Evolutionary conservation across 2,329 filamentous ascomycete genomes (phyloP).

Genomic region (Fusarium begoniae): DNA sequence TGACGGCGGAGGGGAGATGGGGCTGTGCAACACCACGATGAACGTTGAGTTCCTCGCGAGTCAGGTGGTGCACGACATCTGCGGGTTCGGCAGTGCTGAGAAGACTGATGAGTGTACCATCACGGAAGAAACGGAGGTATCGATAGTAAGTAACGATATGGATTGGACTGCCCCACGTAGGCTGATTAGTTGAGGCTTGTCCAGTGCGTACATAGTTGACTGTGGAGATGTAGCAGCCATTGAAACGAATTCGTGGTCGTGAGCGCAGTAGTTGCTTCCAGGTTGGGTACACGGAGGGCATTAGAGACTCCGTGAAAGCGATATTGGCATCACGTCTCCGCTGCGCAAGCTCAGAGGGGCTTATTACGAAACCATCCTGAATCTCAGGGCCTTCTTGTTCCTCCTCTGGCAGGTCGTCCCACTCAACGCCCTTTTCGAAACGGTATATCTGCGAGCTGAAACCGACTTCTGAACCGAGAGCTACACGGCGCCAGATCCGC

Average conservation of each 20-base stretch:
- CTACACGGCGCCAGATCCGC: slow-evolving; percentile 83
- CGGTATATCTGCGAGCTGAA: slow-evolving; percentile 86
- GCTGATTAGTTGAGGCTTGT: slow-evolving; percentile 72
- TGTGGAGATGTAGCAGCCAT: slow-evolving; percentile 95
- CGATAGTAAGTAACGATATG: slow-evolving; percentile 98
- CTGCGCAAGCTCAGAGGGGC: slow-evolving; percentile 50
- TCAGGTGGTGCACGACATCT: slow-evolving; percentile 89
- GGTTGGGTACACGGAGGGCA: slow-evolving; percentile 57
- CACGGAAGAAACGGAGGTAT: slow-evolving; percentile 93
- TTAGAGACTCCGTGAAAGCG: slow-evolving; percentile 53
- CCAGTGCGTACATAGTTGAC: slow-evolving; percentile 94
- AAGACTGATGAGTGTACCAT: slow-evolving; percentile 84
- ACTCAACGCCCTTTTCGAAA: slow-evolving; percentile 70
- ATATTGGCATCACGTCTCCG: slow-evolving; percentile 47
- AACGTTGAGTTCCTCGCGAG: slow-evolving; percentile 70
- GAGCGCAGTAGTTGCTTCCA: slow-evolving; percentile 79
- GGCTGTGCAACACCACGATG: slow-evolving; percentile 49
- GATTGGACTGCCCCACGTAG: slow-evolving; percentile 83
- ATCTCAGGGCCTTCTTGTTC: slow-evolving; percentile 44
- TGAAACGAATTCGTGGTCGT: slow-evolving; percentile 89
- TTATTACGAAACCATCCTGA: slow-evolving; percentile 46
- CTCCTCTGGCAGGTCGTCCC: slow-evolving; percentile 59
- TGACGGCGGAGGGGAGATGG: slow-evolving; percentile 58
- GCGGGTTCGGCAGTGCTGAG: slow-evolving; percentile 82
- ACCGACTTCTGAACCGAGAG: slow-evolving; percentile 75